A percentile compares a stretch with the other conserved stretches of the same genome.
phyloP scores from a whole-genome alignment of 192 early-diverging fungal genomes.

The Spizellomyces punctatus region DNA sequence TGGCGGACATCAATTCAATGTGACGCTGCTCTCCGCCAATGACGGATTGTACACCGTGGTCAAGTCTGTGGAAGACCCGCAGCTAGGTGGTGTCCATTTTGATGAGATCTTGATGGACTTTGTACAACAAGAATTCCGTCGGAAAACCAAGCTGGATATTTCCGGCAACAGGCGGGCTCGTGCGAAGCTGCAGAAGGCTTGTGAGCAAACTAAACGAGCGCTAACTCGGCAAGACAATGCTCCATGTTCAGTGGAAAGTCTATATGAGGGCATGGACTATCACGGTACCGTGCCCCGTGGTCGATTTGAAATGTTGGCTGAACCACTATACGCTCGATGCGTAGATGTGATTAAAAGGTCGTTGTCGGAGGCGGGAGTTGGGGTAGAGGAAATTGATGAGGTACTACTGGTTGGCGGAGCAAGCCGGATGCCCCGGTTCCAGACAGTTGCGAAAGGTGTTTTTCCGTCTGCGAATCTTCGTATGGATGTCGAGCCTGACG shows the following conservation, averaged over 20 bases:
- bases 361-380: slow-evolving; percentile 68
- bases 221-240: slow-evolving; percentile 77
- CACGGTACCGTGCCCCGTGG: slow-evolving; percentile 80
- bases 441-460: slow-evolving; percentile 68
- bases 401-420: slow-evolving; percentile 90
- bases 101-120: slow-evolving; percentile 82
- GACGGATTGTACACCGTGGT: slow-evolving; percentile 84
- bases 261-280: slow-evolving; percentile 90
- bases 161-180: slow-evolving; percentile 71
- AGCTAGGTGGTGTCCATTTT: slow-evolving; percentile 83
- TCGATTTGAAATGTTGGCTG: slow-evolving; percentile 88
- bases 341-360: slow-evolving; percentile 66
- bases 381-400: slow-evolving; percentile 78
- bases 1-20: slow-evolving; percentile 83
- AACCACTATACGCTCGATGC: slow-evolving; percentile 73
- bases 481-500: slow-evolving; percentile 88
- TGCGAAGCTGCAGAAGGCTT: slow-evolving; percentile 80
- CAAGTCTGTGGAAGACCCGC: slow-evolving; percentile 72
- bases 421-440: slow-evolving; percentile 84
- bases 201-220: slow-evolving; percentile 91
- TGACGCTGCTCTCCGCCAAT: slow-evolving; percentile 75
- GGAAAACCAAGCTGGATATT: slow-evolving; percentile 81
- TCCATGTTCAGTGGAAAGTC: slow-evolving; percentile 90
- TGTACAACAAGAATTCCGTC: slow-evolving; percentile 86
- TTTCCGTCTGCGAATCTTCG: slow-evolving; percentile 73